phyloP scores from a whole-genome alignment of 2,329 filamentous ascomycete species.

The Sphaceloma murrayae region DNA sequence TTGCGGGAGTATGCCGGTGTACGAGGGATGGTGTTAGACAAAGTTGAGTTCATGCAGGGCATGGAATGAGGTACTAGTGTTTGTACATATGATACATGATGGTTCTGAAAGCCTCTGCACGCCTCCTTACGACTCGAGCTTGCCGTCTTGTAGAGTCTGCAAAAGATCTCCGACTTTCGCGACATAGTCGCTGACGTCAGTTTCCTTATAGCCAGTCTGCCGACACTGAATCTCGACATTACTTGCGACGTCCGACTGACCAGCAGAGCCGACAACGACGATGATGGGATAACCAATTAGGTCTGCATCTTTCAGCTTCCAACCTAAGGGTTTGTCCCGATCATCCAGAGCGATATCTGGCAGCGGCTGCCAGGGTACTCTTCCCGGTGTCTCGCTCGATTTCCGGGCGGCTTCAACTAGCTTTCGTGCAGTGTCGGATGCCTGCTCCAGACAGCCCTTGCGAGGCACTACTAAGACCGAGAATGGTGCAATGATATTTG shows the following conservation, averaged over 20 bases:
- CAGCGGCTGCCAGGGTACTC: neutral
- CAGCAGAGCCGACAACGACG: slow-evolving; percentile 65
- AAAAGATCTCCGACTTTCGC: neutral
- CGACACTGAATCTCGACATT: slow-evolving; percentile 73
- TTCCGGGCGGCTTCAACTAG: no score
- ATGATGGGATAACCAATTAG: slow-evolving; percentile 78
- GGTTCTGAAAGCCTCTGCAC: slow-evolving; percentile 43
- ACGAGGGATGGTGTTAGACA: slow-evolving; percentile 83
- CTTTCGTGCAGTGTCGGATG: slow-evolving; percentile 8
- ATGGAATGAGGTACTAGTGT: slow-evolving; percentile 52
- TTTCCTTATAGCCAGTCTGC: slow-evolving; percentile 51
- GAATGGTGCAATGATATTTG: slow-evolving; percentile 74
- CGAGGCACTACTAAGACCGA: slow-evolving; percentile 58
- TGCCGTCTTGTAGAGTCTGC: neutral
- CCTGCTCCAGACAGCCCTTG: slow-evolving; percentile 18
- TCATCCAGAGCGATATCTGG: slow-evolving; percentile 56
- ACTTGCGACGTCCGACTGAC: slow-evolving; percentile 43
- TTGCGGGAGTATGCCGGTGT: slow-evolving; percentile 73
- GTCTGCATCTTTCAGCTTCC: slow-evolving; percentile 88
- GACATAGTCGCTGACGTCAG: slow-evolving; percentile 27
- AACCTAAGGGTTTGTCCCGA: slow-evolving; percentile 53
- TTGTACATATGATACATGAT: no score
- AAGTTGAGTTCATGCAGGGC: slow-evolving; percentile 81
- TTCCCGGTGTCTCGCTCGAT: slow-evolving; percentile 1
- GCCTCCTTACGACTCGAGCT: slow-evolving; percentile 28